Base-by-base conservation (phyloP, 352 stramenopile genomes). In the Phytopythium mirpurense region DNA sequence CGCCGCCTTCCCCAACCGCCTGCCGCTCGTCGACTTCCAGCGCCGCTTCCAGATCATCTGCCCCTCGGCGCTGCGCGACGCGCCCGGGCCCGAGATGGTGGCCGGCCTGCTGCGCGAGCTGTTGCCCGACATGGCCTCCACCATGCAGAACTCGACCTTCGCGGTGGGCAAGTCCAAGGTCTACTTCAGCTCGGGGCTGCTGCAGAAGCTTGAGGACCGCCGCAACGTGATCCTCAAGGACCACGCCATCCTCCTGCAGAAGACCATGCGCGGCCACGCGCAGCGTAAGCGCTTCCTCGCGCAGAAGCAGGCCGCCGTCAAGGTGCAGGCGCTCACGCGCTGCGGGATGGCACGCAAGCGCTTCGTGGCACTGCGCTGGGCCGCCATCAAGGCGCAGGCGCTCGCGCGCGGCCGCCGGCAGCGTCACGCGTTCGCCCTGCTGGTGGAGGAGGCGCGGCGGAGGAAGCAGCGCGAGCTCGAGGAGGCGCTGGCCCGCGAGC, bases 131-230 rank as follows among this genome's bases (percentile, higher is more conserved):
- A 73, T 76, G 45, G 65, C 65, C 11, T 67, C 72, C 6, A 82
- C 49, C 19, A 86, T 83, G 59, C 82, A 90, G 62, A 92, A 92
- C 72, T 73, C 57, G 36, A 83, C 79, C 52, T 93, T 93, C 46
- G 83, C 83, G 5, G 79, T 93, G 23, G 83, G 83, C 54, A 83
- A 76, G 57, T 72, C 70, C 29, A 93, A 90, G 61, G 83, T 93
- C 3, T 93, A 90, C 76, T 91, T 93, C 54, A 92, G 84, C 53
- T 88, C 90, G 7, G 92, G 92, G 51, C 62, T 96, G 51, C 62
- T 98, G 36, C 91, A 98, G 72, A 70, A 81, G 59, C 74, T 98
- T 15, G 94, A 98, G 66, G 84, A 92, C 56, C 76, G 77, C 18
- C 78, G 81, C 19, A 88, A 89, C 56, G 63, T 73, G 40, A 84